Conservation (phyloP, 1,284 basidiomycete species). For the Bjerkandera adusta region DNA sequence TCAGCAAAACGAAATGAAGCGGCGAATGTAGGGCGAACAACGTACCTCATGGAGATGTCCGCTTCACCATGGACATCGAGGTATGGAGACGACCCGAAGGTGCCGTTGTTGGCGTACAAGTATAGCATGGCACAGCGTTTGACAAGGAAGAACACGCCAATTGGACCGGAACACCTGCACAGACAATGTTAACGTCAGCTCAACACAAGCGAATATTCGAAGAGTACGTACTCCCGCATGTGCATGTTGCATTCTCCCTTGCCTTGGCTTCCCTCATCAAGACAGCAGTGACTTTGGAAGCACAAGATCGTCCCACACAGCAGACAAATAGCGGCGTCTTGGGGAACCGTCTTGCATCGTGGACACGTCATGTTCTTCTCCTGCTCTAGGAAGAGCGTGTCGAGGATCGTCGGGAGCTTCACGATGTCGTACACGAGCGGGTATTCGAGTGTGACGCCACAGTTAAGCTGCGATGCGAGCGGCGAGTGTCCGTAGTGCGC, state of each 20-base stretch:
- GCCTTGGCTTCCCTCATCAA: slow-evolving; percentile 62
- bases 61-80: slow-evolving; percentile 95
- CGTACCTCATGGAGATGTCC: slow-evolving; percentile 88
- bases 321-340: slow-evolving; percentile 89
- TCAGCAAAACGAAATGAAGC: slow-evolving; percentile 3
- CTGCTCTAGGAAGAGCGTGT: slow-evolving; percentile 77
- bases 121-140: slow-evolving; percentile 94
- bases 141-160: slow-evolving; percentile 90
- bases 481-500: slow-evolving; percentile 78
- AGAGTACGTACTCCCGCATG: slow-evolving; percentile 77
- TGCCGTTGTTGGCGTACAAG: slow-evolving; percentile 86
- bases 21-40: slow-evolving; percentile 7
- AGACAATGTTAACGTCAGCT: slow-evolving; percentile 13
- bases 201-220: slow-evolving; percentile 5
- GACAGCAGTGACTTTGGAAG: slow-evolving; percentile 92
- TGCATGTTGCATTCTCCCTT: slow-evolving; percentile 95
- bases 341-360: slow-evolving; percentile 78
- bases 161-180: slow-evolving; percentile 82
- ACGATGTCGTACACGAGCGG: slow-evolving; percentile 86
- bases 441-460: slow-evolving; percentile 77
- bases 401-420: slow-evolving; percentile 79
- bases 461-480: slow-evolving; percentile 69
- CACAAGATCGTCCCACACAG: slow-evolving; percentile 90
- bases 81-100: slow-evolving; percentile 89
- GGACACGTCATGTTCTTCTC: slow-evolving; percentile 71